These are phyloP conservation scores for Phytophthora uliginosa DNA, from an alignment of 352 stramenopile species.

Conservation along the genomic window DNA sequence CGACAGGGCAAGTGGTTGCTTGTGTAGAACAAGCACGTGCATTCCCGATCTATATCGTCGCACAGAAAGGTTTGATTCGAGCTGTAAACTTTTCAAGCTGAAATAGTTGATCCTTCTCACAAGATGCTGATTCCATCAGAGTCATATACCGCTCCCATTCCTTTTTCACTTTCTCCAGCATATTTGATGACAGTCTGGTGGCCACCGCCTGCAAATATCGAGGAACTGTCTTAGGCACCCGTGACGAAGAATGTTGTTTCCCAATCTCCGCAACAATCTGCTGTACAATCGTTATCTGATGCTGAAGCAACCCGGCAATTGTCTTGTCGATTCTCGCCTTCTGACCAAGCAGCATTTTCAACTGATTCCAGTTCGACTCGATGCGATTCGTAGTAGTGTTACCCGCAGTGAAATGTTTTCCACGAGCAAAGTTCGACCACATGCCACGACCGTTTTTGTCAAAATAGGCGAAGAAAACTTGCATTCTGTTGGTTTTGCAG, in stretches of 20 bases:
- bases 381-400: not conserved
- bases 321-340: not conserved
- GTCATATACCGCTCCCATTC: slow-evolving; percentile 34
- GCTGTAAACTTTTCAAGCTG: slow-evolving; percentile 12
- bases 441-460: not conserved
- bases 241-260: no score
- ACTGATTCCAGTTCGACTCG: not conserved
- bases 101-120: slow-evolving; percentile 23
- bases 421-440: not conserved
- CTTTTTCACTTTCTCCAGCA: slow-evolving; percentile 17
- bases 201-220: slow-evolving; percentile 4
- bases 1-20: not conserved
- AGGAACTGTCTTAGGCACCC: slow-evolving; percentile 6
- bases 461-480: not conserved
- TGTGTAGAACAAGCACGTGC: not conserved
- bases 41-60: not conserved
- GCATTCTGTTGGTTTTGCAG: no score
- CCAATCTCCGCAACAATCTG: no score
- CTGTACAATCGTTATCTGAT: no score
- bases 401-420: not conserved
- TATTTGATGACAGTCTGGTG: not conserved
- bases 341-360: not conserved
- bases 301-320: no score
- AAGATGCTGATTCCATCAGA: slow-evolving; percentile 24
- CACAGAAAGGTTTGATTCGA: slow-evolving; percentile 1